Evolutionary conservation across 805 yeast genomes (phyloP).

Genomic region (Ascoidea rubescens): DNA sequence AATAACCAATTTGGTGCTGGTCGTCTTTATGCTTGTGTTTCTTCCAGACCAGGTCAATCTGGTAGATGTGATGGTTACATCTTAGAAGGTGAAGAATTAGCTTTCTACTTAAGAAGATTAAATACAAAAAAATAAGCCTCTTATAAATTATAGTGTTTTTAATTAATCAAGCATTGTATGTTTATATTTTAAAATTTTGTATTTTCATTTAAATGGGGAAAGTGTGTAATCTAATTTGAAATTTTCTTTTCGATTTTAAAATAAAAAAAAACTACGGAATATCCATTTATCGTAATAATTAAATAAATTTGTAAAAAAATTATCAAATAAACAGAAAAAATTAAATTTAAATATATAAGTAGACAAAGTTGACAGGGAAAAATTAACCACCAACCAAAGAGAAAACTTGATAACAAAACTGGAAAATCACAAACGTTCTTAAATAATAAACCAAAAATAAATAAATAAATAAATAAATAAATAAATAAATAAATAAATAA

Average conservation of each 20-base stretch:
- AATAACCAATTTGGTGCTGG: slow-evolving; percentile 97
- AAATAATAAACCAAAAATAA: no score
- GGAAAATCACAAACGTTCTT: no score
- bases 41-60: slow-evolving; percentile 99
- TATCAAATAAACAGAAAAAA: neutral
- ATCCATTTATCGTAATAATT: neutral
- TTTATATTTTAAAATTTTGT: neutral
- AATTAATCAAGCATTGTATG: neutral
- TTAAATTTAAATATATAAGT: no score
- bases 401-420: no score
- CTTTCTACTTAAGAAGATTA: slow-evolving; percentile 99
- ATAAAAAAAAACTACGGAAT: neutral
- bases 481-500: no score
- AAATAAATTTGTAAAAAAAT: no score
- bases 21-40: slow-evolving; percentile 95
- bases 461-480: no score
- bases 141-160: neutral
- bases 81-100: slow-evolving; percentile 99
- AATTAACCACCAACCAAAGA: no score
- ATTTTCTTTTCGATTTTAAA: no score
- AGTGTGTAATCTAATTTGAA: neutral
- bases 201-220: neutral
- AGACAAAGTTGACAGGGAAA: neutral
- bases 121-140: slow-evolving; percentile 87
- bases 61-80: slow-evolving; percentile 99